These are phyloP conservation scores for Isoetes taiwanensis DNA, from an alignment of 75 land plant genomes.

Conservation along the genomic window DNA sequence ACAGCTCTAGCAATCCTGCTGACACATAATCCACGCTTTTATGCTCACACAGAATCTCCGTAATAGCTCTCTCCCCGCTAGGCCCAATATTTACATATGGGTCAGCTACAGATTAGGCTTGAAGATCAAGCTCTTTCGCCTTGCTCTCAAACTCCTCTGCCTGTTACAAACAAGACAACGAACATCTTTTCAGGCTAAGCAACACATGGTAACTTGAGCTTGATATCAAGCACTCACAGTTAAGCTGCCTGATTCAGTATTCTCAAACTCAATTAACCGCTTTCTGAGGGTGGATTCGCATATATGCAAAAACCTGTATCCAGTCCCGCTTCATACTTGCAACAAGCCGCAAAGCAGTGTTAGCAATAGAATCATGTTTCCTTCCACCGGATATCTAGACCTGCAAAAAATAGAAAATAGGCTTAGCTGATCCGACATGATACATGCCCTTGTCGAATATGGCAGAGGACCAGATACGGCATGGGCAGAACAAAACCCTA, in stretches of 20 bases:
- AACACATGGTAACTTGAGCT: not conserved
- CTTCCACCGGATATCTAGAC: too few relatives aligned
- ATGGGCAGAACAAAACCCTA: too few relatives aligned
- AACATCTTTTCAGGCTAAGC: not conserved
- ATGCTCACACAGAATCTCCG: slow-evolving; percentile 4
- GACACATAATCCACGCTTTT: too few relatives aligned
- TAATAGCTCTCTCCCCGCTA: not conserved
- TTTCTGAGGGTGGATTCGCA: not conserved
- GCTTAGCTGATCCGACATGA: too few relatives aligned
- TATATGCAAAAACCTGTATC: not conserved
- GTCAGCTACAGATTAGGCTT: not conserved
- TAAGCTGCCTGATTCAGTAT: slow-evolving; percentile 5
- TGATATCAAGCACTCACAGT: not conserved
- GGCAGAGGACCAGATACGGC: too few relatives aligned
- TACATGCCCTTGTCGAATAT: too few relatives aligned
- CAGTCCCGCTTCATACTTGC: slow-evolving; percentile 8
- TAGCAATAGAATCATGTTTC: slow-evolving; percentile 7
- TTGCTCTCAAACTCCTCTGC: not conserved
- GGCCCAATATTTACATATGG: not conserved
- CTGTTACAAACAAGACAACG: not conserved
- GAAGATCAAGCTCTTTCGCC: not conserved
- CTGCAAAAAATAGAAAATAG: too few relatives aligned
- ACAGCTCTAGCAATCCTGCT: too few relatives aligned
- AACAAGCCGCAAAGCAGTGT: slow-evolving; percentile 1
- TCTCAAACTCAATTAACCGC: not conserved